Conservation (phyloP, 345 rosid genomes). For the Salix arbutifolia region DNA sequence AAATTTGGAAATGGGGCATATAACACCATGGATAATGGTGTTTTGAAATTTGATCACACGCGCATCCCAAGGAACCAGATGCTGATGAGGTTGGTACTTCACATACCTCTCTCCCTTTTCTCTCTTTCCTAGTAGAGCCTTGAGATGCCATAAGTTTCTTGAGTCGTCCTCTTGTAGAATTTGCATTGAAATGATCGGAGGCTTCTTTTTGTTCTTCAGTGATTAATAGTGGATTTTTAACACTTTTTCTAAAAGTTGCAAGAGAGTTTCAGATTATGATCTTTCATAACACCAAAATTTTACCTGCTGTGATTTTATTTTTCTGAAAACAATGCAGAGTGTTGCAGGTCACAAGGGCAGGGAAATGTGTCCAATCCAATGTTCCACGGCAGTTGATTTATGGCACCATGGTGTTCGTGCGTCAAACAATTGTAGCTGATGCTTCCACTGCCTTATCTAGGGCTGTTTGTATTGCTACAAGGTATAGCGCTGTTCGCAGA, state of each 20-base stretch:
- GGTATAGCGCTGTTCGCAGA: constrained; percentile 94
- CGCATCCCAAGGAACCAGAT: constrained; percentile 92
- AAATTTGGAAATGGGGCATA: constrained; percentile 93
- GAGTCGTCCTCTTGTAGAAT: not conserved
- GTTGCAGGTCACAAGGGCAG: constrained; percentile 84
- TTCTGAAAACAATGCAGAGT: constrained; percentile 50
- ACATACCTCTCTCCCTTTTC: constrained; percentile 4
- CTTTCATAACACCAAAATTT: not conserved
- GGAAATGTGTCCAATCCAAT: constrained; percentile 67
- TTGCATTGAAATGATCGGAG: not conserved
- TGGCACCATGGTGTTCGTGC: constrained; percentile 94
- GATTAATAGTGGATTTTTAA: not conserved
- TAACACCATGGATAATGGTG: constrained; percentile 93
- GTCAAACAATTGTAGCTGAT: constrained; percentile 84
- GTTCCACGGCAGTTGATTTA: constrained; percentile 88
- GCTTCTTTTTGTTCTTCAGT: not conserved
- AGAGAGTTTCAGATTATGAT: not conserved
- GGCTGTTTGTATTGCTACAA: constrained; percentile 93
- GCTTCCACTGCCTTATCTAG: constrained; percentile 82
- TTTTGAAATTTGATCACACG: constrained; percentile 81
- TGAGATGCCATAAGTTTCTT: not conserved
- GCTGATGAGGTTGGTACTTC: constrained; percentile 72
- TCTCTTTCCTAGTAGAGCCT: not conserved
- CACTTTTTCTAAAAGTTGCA: not conserved
- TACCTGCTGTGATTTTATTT: not conserved